Evolutionary conservation across 2,329 filamentous ascomycete species (phyloP), one percentile per base, ranked within the genome.

Genomic region (Epichloe amarillans): DNA sequence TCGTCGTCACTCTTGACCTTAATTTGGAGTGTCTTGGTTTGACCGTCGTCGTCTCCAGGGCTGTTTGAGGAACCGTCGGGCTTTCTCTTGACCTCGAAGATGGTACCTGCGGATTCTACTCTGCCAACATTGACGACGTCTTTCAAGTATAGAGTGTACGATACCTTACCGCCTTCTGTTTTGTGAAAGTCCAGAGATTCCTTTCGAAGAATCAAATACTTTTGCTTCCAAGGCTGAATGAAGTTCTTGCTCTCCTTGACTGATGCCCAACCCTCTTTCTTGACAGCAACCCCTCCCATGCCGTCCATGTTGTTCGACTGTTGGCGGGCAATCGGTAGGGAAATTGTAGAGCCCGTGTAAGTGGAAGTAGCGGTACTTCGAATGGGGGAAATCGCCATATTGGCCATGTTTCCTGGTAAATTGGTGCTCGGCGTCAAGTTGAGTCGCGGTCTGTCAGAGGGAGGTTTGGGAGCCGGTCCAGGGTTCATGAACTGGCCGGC

Each of bases 1-100:
- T 98, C 93, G 63, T 95, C 91, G 62, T 98, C 93, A 51, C 83
- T 86, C 69, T 96, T 95, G 60, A 97, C 89, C 65, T 86, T 88
- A 66, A 95, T 93, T 56, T 93, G 89, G 49, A 96, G 80, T 3
- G 88, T 86, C 65, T 86, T 88, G 52, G 84, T 86, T 8, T 83
- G 79, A 36, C 87, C 83, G 56, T 96, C 91, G 57, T 88, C 83
- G 44, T 86, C 86, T 48, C 84, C 80, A 11, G 88, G 79, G 54
- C 84, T 87, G 47, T 77, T 80, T 45, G 83, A 87, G 39, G 76
- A 70, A 39, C 80, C 82, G 59, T 83, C 83, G 46, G 82, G 76
- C 51, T 79, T 76, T 54, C 90, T 80, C 62, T 89, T 90, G 66
- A 98, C 88, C 69, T 98, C 93, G 64, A 98, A 93, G 44, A 94